A percentile compares a stretch with the other conserved stretches of the same genome.
These are phyloP conservation scores for Cenchrus americanus DNA, from an alignment of 176 grass and related monocot species.

Conservation along the genomic window DNA sequence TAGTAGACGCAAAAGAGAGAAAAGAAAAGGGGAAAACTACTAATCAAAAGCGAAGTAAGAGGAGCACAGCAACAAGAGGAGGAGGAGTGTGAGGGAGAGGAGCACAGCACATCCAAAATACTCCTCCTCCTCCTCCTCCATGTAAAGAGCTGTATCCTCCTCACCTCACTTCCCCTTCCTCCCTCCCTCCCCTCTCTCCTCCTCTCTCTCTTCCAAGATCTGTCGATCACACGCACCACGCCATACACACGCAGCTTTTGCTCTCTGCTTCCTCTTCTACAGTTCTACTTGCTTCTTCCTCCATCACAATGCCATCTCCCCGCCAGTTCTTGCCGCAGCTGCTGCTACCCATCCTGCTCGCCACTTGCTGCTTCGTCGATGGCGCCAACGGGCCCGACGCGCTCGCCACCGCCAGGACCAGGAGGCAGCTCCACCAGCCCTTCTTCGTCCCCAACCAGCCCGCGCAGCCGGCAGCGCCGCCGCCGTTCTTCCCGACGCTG, in stretches of 20 bases:
- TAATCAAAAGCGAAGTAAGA: conserved; percentile 19
- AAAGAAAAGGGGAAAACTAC: not conserved
- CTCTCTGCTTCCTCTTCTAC: conserved; percentile 19
- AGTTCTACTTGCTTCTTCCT: conserved; percentile 7
- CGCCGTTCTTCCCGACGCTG: conserved; percentile 57
- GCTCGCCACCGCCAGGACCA: conserved; percentile 35
- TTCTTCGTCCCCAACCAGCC: conserved; percentile 62
- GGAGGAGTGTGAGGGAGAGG: not conserved
- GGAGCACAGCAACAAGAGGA: not conserved
- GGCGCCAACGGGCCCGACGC: not conserved
- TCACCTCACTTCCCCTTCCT: not conserved
- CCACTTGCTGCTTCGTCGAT: conserved; percentile 35
- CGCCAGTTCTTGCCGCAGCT: conserved; percentile 40
- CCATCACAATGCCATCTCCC: conserved; percentile 43
- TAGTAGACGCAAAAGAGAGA: not conserved
- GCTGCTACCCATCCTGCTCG: conserved; percentile 50
- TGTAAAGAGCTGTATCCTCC: conserved; percentile 62
- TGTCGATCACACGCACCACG: conserved; percentile 13
- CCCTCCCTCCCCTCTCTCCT: not conserved
- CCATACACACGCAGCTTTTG: conserved; percentile 31
- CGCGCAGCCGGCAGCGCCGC: conserved; percentile 16
- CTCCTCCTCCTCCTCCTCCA: conserved; percentile 43
- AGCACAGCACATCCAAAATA: conserved; percentile 39
- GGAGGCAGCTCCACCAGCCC: conserved; percentile 61
- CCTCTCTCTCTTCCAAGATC: conserved; percentile 37